Evolutionary conservation across 805 yeast genomes (phyloP).

Genomic region (Schizosaccharomyces lindneri): DNA sequence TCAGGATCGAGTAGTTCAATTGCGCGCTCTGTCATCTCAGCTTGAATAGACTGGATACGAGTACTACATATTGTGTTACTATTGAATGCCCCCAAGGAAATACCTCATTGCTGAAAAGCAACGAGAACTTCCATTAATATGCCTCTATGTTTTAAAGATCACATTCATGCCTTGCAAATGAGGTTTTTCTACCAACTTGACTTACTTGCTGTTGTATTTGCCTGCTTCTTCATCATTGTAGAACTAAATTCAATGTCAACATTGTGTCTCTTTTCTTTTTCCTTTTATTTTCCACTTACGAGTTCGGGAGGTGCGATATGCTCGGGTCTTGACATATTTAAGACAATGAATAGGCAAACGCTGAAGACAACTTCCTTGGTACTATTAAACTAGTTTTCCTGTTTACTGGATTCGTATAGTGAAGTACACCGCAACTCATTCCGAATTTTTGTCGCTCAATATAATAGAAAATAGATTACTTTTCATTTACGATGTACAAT

Average conservation of each 20-base stretch:
- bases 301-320: constrained; percentile 9
- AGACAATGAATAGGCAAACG: too few species aligned
- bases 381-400: too few species aligned
- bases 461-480: too few species aligned
- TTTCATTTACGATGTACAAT: too few species aligned
- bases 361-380: too few species aligned
- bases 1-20: constrained; percentile 34
- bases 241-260: constrained; percentile 17
- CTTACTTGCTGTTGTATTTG: constrained; percentile 60
- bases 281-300: neutral
- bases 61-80: constrained; percentile 13
- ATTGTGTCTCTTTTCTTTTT: neutral
- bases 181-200: neutral
- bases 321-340: constrained; percentile 9
- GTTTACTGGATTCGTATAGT: too few species aligned
- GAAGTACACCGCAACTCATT: too few species aligned
- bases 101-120: too few species aligned
- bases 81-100: neutral
- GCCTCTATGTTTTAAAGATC: too few species aligned
- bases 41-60: constrained; percentile 95
- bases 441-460: too few species aligned
- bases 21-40: constrained; percentile 88
- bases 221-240: constrained; percentile 74
- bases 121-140: too few species aligned
- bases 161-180: neutral